Evolutionary conservation across 2,329 filamentous ascomycete species (phyloP), one percentile per base, ranked within the genome.

Genomic region (Alternaria consortialis): DNA sequence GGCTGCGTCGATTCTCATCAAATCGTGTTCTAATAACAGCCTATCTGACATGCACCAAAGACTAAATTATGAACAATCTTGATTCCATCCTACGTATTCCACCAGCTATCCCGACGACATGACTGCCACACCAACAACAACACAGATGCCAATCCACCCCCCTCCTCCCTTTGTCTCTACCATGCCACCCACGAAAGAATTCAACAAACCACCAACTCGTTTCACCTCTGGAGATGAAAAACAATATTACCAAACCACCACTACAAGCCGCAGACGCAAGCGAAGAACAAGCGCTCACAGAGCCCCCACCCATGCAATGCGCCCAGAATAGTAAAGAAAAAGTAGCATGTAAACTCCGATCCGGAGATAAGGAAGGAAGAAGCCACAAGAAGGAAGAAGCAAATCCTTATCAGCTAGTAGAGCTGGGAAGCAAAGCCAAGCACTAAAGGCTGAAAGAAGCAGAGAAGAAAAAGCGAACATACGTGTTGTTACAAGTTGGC

Each of bases 41-140:
- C 7, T 11, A 40, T 40, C 11, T 6, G 37, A 40, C 37, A 40
- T 40, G 8, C 17, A 50, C 15, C 23, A 25, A 37, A 11, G 12
- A 12, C 47, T 13, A 25, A 23, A 12, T 6, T 52, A 54, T 32
- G 27, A 53, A 53, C 56, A 53, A 17, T 39, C 58, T 68, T 47
- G 48, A 69, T 70, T 71, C 67, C 37, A 69, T 70, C 66, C 67
- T 71, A 70, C 63, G 67, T 69, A 62, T 34, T 65, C 56, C 63
- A 53, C 58, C 56, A 60, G 51, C 31, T 46, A 53, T 58, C 48
- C 50, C 51, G 39, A 60, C 51, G 56, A 60, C 23, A 47, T 31
- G 4, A 20, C 11, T 7, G 17, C 37, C 17, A 40, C 37, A 17
- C 37, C 37, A 40, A 17, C 36, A 40, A 40, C n/a, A 12, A 15